These are phyloP conservation scores for Plasmopara halstedii DNA, from an alignment of 352 stramenopile species.

Conservation along the genomic window DNA sequence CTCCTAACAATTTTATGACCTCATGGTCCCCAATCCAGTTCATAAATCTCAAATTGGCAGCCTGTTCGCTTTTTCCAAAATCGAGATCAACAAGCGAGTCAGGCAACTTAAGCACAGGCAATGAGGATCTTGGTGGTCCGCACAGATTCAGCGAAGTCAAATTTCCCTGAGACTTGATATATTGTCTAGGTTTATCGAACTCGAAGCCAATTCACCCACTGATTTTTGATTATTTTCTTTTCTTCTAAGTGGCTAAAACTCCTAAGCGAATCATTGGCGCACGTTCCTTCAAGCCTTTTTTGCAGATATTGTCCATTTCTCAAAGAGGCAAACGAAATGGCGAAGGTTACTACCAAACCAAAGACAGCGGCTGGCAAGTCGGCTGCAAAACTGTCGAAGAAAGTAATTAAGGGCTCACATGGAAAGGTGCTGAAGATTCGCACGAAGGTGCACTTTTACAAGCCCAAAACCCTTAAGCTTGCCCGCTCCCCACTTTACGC, in stretches of 20 bases:
- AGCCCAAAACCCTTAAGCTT: constrained; percentile 96
- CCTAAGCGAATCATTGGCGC: constrained; percentile 25
- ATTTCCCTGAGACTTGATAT: too few relatives aligned
- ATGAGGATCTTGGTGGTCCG: too few relatives aligned
- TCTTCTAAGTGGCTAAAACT: constrained; percentile 23
- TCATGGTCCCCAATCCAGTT: too few relatives aligned
- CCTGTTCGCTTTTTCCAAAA: too few relatives aligned
- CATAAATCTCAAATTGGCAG: too few relatives aligned
- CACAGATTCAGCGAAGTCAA: too few relatives aligned
- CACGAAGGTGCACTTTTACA: constrained; percentile 99
- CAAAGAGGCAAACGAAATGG: constrained; percentile 71
- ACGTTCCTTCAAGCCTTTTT: background rate
- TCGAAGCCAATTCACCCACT: too few relatives aligned
- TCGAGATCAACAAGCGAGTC: too few relatives aligned
- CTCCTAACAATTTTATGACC: too few relatives aligned
- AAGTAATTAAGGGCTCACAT: constrained; percentile 93
- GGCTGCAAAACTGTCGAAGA: constrained; percentile 90
- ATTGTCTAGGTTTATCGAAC: too few relatives aligned
- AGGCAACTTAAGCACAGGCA: too few relatives aligned
- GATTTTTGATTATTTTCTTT: too few relatives aligned
- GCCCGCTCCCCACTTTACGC: constrained; percentile 94
- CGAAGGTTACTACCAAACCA: constrained; percentile 42
- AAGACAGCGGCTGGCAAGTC: constrained; percentile 87
- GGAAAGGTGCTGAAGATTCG: constrained; percentile 98
- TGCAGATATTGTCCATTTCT: constrained; percentile 18